phyloP scores from a whole-genome alignment of 176 grass and related monocot species.

The Poa pratensis region DNA sequence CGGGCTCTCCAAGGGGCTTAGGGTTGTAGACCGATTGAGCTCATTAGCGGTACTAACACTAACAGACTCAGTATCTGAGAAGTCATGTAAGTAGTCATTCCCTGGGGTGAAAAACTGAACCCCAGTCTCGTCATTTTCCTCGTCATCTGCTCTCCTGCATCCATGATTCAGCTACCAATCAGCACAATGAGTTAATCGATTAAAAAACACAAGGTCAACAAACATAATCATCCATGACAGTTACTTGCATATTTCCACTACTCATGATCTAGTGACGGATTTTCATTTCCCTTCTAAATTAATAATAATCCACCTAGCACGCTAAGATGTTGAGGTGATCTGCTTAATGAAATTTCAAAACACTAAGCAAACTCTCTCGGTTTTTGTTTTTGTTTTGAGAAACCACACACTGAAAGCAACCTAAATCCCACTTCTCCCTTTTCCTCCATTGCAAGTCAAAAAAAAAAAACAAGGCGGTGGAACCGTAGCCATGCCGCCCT shows the following conservation, averaged over 20 bases:
- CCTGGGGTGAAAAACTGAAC: constrained; percentile 68
- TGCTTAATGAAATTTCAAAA: constrained; percentile 35
- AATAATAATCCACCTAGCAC: constrained; percentile 3
- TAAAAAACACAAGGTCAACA: constrained; percentile 20
- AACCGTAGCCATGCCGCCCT: constrained; percentile 36
- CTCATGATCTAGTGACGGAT: constrained; percentile 15
- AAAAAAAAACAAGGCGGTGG: constrained; percentile 30
- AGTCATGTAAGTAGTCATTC: constrained; percentile 66
- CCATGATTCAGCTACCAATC: constrained; percentile 7
- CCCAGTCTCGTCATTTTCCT: constrained; percentile 53
- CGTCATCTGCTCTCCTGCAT: constrained; percentile 52
- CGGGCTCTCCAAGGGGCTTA: constrained; percentile 60
- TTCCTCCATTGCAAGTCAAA: constrained; percentile 48
- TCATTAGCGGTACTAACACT: constrained; percentile 54
- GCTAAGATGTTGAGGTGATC: constrained; percentile 5
- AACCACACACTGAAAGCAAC: constrained; percentile 16
- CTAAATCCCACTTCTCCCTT: constrained; percentile 38
- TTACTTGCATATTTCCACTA: constrained; percentile 18
- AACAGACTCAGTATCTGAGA: constrained; percentile 77
- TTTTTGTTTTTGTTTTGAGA: neutral
- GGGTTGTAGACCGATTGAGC: constrained; percentile 47
- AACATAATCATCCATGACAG: constrained; percentile 21
- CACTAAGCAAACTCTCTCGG: neutral
- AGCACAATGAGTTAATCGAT: constrained; percentile 26
- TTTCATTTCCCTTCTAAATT: neutral